These are phyloP conservation scores for Clitopilus passeckerianus DNA, from an alignment of 768 basidiomycete genomes.

Conservation along the genomic window DNA sequence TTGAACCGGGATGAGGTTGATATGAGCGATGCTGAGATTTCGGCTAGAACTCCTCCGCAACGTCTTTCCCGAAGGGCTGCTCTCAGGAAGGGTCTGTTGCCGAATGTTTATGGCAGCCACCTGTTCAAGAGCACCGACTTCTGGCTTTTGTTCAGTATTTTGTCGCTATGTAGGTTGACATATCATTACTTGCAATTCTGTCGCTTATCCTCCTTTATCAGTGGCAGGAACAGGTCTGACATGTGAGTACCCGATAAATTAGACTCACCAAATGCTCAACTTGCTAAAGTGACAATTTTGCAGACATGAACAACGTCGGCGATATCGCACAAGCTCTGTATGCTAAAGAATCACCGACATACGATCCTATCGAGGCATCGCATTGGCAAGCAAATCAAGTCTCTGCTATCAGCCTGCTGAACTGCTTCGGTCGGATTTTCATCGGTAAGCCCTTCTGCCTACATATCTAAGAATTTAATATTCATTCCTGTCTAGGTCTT, in stretches of 20 bases:
- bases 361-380: constrained; percentile 63
- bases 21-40: background rate
- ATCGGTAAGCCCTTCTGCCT: constrained; percentile 46
- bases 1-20: constrained; percentile 2
- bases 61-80: constrained; percentile 9
- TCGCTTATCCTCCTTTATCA: constrained; percentile 13
- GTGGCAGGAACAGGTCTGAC: constrained; percentile 75
- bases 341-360: constrained; percentile 51
- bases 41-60: background rate
- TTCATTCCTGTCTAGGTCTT: constrained; percentile 35
- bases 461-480: background rate
- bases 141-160: constrained; percentile 36
- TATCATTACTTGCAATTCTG: background rate
- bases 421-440: constrained; percentile 71
- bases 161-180: constrained; percentile 49
- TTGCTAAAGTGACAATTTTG: constrained; percentile 2
- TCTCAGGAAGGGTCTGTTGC: constrained; percentile 11
- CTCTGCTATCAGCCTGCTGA: constrained; percentile 75
- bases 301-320: constrained; percentile 80
- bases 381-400: constrained; percentile 85
- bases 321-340: constrained; percentile 67
- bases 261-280: background rate
- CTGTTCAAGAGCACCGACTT: constrained; percentile 17
- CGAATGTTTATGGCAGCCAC: constrained; percentile 17
- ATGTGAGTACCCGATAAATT: constrained; percentile 41